Conservation (phyloP, 2,329 filamentous ascomycete species). For the Paecilomyces sp. region DNA sequence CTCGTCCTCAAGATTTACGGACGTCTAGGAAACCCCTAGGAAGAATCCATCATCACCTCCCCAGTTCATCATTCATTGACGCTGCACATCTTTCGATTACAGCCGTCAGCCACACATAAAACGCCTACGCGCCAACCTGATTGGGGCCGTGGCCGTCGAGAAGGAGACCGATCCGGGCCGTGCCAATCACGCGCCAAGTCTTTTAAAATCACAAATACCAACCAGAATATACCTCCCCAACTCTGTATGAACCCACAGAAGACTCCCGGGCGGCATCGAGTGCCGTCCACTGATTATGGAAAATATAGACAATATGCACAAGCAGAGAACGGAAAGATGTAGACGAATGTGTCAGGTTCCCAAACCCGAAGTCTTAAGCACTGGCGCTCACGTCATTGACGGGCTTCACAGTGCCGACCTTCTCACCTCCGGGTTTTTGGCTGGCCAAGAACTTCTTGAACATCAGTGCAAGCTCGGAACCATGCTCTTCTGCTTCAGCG, state of each 20-base stretch:
- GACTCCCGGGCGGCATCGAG: background rate
- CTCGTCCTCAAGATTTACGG: background rate
- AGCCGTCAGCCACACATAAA: background rate
- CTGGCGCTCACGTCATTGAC: conserved; percentile 22
- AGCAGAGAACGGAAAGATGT: background rate
- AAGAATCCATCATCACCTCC: background rate
- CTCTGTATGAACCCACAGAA: background rate
- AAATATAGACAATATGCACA: background rate
- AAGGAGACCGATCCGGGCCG: background rate
- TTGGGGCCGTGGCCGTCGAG: background rate
- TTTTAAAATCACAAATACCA: background rate
- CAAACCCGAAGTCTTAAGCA: background rate
- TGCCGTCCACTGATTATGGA: background rate
- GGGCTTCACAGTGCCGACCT: conserved; percentile 24
- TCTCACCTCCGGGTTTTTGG: conserved; percentile 20
- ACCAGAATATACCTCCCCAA: background rate
- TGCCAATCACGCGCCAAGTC: background rate
- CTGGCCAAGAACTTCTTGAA: conserved; percentile 34
- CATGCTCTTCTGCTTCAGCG: conserved; percentile 30
- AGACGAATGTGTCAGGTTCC: background rate
- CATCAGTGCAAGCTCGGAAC: conserved; percentile 37
- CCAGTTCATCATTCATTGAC: background rate
- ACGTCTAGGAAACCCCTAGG: background rate
- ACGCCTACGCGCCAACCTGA: background rate
- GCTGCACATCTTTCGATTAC: background rate